Conservation (phyloP, 78 protist genomes). For the Dictyostelium brefeldianum region DNA sequence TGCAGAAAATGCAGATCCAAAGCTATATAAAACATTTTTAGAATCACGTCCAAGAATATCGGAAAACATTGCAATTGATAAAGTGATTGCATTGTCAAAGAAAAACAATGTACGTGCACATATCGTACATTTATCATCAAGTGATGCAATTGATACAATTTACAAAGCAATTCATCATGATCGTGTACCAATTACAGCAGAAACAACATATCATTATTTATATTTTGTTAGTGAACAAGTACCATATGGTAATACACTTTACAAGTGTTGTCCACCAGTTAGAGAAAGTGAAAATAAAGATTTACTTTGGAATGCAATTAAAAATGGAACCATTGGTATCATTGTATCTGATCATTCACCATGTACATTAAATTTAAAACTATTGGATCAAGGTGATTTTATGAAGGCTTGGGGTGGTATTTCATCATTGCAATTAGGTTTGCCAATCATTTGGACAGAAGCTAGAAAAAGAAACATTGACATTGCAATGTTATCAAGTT, state of each 20-base stretch:
- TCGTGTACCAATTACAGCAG: constrained; percentile 53
- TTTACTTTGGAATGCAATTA: constrained; percentile 62
- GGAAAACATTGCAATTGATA: constrained; percentile 64
- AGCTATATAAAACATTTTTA: constrained; percentile 43
- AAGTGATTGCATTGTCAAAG: constrained; percentile 13
- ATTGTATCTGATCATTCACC: constrained; percentile 86
- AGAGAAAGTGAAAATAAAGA: constrained; percentile 56
- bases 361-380: constrained; percentile 61
- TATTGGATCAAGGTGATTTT: constrained; percentile 74
- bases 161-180: not conserved
- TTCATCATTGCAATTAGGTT: constrained; percentile 65
- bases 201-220: constrained; percentile 79
- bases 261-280: constrained; percentile 83
- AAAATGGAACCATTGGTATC: constrained; percentile 9
- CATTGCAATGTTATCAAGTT: not conserved
- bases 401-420: constrained; percentile 85
- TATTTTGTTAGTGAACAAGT: constrained; percentile 44
- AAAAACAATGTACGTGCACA: constrained; percentile 33
- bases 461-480: constrained; percentile 29
- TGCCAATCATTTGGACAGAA: constrained; percentile 55
- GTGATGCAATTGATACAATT: constrained; percentile 36
- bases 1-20: constrained; percentile 21
- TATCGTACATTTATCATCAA: constrained; percentile 63
- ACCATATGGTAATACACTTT: constrained; percentile 69
- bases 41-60: constrained; percentile 46